A percentile compares a stretch with the other conserved stretches of the same genome.
Conservation (phyloP, 495 filamentous ascomycete genomes). For the Podospora didyma region DNA sequence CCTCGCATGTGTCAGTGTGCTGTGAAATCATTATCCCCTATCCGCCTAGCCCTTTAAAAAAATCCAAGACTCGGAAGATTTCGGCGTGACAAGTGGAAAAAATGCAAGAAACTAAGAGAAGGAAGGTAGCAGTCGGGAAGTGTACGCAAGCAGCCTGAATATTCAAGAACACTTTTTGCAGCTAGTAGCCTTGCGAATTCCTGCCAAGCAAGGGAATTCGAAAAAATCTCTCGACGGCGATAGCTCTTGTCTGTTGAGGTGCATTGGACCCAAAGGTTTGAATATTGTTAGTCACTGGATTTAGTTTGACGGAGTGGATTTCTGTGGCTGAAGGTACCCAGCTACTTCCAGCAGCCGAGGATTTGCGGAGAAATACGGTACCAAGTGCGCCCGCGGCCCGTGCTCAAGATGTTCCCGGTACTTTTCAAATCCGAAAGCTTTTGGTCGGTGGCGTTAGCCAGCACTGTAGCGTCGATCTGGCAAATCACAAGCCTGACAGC, state of each 20-base stretch:
- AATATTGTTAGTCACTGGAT: not conserved
- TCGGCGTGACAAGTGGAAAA: not conserved
- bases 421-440: constrained; percentile 4
- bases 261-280: not conserved
- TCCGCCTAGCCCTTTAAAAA: not conserved
- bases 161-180: too few species aligned
- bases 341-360: constrained; percentile 11
- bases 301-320: not conserved
- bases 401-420: constrained; percentile 4
- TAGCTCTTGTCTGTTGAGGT: not conserved
- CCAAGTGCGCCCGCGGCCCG: not conserved
- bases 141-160: too few species aligned
- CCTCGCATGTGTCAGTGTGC: not conserved
- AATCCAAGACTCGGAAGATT: not conserved
- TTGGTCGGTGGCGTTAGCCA: not conserved
- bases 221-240: not conserved
- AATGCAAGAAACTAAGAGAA: not conserved
- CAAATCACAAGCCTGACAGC: constrained; percentile 17
- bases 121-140: too few species aligned
- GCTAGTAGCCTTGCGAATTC: too few species aligned
- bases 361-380: not conserved
- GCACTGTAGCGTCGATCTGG: not conserved
- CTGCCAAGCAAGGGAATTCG: too few species aligned
- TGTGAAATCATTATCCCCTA: constrained; percentile 1
- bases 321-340: constrained; percentile 3